phyloP scores from a whole-genome alignment of 2,329 filamentous ascomycete genomes.

The Raffaelea albimanens region DNA sequence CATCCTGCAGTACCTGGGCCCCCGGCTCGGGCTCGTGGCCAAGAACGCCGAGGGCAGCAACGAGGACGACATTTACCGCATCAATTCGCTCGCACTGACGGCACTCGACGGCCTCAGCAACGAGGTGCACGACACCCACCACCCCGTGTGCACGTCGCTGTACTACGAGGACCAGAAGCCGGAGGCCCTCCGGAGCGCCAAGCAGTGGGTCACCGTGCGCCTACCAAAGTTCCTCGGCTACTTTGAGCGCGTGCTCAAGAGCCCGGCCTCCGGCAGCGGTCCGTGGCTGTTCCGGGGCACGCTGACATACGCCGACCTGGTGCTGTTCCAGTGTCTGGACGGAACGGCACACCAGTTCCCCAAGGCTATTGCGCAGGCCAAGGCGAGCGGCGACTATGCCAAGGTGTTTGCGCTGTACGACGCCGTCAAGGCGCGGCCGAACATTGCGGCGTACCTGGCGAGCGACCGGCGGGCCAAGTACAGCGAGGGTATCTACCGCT shows the following conservation, averaged over 20 bases:
- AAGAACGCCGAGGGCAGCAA: conserved; percentile 28
- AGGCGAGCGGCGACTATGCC: conserved; percentile 46
- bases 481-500: conserved; percentile 55
- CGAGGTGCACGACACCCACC: conserved; percentile 68
- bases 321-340: conserved; percentile 58
- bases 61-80: conserved; percentile 38
- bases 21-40: conserved; percentile 46
- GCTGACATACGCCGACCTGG: conserved; percentile 64
- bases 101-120: conserved; percentile 61
- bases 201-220: conserved; percentile 48
- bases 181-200: conserved; percentile 49
- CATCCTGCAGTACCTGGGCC: conserved; percentile 62
- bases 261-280: conserved; percentile 43
- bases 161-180: conserved; percentile 71
- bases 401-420: conserved; percentile 56
- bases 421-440: conserved; percentile 51
- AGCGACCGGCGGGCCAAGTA: conserved; percentile 57
- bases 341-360: conserved; percentile 60
- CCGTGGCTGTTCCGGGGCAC: conserved; percentile 53
- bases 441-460: conserved; percentile 58
- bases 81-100: conserved; percentile 58
- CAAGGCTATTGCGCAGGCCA: conserved; percentile 48
- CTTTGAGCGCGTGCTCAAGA: conserved; percentile 59
- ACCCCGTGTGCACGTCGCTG: conserved; percentile 49
- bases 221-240: conserved; percentile 66